A percentile compares a stretch with the other conserved stretches of the same genome.
Evolutionary conservation across 176 grass and related monocot species (phyloP).

Genomic region (Saccharum spontaneum): DNA sequence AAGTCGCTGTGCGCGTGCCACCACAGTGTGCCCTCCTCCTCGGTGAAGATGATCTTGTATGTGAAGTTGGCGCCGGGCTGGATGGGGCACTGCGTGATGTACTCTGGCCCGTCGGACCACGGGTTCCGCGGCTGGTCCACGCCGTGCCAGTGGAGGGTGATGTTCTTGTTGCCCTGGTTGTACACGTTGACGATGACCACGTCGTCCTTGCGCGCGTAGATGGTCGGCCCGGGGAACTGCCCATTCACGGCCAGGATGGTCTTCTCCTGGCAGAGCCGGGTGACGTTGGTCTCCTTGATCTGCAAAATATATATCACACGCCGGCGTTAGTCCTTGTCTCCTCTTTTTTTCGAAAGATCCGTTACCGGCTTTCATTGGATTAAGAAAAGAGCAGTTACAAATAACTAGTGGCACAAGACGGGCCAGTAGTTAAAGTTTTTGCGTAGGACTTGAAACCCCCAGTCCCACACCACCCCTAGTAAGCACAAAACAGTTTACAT

Average conservation of each 20-base stretch:
- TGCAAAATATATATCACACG: not conserved
- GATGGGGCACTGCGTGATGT: constrained; percentile 67
- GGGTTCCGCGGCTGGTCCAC: not conserved
- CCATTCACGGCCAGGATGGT: not conserved
- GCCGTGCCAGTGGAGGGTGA: not conserved
- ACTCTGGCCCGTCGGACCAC: constrained; percentile 6
- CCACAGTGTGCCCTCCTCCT: constrained; percentile 62
- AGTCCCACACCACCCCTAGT: too few species aligned
- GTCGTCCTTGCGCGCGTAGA: not conserved
- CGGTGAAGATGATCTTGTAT: constrained; percentile 50
- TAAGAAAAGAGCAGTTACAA: too few species aligned
- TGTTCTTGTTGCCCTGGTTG: not conserved
- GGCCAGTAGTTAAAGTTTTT: too few species aligned
- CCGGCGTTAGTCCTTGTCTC: too few species aligned
- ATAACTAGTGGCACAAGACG: too few species aligned
- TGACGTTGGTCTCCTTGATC: not conserved
- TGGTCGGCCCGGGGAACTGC: not conserved
- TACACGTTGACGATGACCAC: not conserved
- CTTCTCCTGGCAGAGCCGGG: not conserved
- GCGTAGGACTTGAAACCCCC: too few species aligned
- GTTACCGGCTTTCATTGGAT: too few species aligned
- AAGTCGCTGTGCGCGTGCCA: constrained; percentile 76
- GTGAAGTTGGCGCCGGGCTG: constrained; percentile 40
- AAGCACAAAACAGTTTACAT: too few species aligned
- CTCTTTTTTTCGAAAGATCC: too few species aligned